A percentile compares a stretch with the other conserved stretches of the same genome.
These are phyloP conservation scores for Cephalotrichum gorgonifer DNA, from an alignment of 2,329 filamentous ascomycete species.

Conservation along the genomic window DNA sequence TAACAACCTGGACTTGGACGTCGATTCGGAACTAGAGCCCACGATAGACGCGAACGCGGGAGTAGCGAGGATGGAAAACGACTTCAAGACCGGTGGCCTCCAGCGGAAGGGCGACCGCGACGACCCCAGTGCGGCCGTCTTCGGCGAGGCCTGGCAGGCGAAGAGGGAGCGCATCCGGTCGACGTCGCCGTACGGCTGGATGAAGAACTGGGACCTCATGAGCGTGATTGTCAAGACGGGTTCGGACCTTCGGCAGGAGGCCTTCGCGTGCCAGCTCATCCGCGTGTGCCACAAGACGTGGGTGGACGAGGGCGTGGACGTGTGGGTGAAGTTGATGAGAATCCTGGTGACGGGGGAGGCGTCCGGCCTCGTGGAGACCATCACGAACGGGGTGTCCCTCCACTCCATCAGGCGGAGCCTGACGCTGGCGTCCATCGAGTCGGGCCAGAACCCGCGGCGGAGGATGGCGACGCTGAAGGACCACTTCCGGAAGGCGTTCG, in stretches of 20 bases:
- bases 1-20: slow-evolving; percentile 41
- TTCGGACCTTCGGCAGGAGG: slow-evolving; percentile 72
- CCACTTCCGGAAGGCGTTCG: slow-evolving; percentile 74
- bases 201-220: slow-evolving; percentile 82
- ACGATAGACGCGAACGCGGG: slow-evolving; percentile 60
- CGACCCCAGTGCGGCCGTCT: slow-evolving; percentile 75
- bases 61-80: slow-evolving; percentile 79
- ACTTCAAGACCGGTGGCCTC: slow-evolving; percentile 76
- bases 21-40: slow-evolving; percentile 39
- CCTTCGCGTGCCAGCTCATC: slow-evolving; percentile 79
- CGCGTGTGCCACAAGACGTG: slow-evolving; percentile 74
- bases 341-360: slow-evolving; percentile 80
- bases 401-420: slow-evolving; percentile 76
- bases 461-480: slow-evolving; percentile 73
- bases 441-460: slow-evolving; percentile 61
- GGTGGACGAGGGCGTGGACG: slow-evolving; percentile 60
- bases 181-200: slow-evolving; percentile 76
- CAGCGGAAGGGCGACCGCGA: slow-evolving; percentile 73
- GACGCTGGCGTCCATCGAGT: slow-evolving; percentile 63
- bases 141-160: slow-evolving; percentile 75
- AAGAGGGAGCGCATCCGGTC: slow-evolving; percentile 78
- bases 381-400: slow-evolving; percentile 79
- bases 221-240: slow-evolving; percentile 85
- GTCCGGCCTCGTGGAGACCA: slow-evolving; percentile 76
- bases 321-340: slow-evolving; percentile 86